Conservation (phyloP, 2,329 filamentous ascomycete species). For the Akanthomyces muscarius region DNA sequence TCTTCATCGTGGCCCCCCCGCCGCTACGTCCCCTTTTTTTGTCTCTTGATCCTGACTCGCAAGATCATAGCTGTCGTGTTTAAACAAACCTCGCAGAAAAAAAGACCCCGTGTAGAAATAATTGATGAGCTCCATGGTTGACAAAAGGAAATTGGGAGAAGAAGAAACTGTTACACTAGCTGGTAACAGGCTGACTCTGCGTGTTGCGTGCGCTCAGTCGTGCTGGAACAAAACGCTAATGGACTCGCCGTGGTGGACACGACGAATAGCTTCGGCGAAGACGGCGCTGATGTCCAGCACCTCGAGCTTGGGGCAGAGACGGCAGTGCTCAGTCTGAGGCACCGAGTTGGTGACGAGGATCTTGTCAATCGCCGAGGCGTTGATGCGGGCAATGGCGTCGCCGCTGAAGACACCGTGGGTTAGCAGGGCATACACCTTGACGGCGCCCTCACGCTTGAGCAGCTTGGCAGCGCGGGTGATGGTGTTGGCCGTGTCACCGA, state of each 20-base stretch:
- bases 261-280: slow-evolving; percentile 91
- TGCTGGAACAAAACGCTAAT: slow-evolving; percentile 82
- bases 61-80: neutral
- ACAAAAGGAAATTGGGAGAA: neutral
- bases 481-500: slow-evolving; percentile 94
- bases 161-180: neutral
- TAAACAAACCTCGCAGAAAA: slow-evolving; percentile 1
- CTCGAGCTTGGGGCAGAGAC: slow-evolving; percentile 80
- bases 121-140: neutral
- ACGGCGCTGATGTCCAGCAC: slow-evolving; percentile 85
- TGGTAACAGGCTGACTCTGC: neutral
- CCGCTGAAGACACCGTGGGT: slow-evolving; percentile 95
- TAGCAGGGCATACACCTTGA: slow-evolving; percentile 82
- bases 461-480: slow-evolving; percentile 95
- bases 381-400: slow-evolving; percentile 90
- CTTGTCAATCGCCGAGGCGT: slow-evolving; percentile 87
- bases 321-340: slow-evolving; percentile 76
- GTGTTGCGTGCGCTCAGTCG: slow-evolving; percentile 18
- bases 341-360: slow-evolving; percentile 95
- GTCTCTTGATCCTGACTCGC: neutral
- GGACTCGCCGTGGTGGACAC: slow-evolving; percentile 95
- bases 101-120: neutral
- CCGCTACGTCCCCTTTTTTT: slow-evolving; percentile 7
- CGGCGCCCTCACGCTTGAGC: slow-evolving; percentile 94
- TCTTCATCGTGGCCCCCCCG: neutral